Percentiles rank a stretch among this genome's conserved stretches.
Conservation (phyloP, 495 filamentous ascomycete genomes). For the Talaromyces borbonicus region DNA sequence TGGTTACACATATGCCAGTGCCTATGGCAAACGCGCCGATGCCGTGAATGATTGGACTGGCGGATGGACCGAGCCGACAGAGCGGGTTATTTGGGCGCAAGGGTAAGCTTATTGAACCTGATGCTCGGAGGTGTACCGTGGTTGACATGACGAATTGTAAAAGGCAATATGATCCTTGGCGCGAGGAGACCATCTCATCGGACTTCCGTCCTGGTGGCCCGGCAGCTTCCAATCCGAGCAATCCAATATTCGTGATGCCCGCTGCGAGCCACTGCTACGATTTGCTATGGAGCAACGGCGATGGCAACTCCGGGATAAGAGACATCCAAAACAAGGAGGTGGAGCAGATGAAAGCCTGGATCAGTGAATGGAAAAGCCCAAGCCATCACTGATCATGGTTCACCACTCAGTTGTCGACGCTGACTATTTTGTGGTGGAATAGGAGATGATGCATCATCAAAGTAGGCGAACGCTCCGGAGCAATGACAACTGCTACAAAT, state of each 20-base stretch:
- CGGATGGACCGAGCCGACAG: slow-evolving; percentile 47
- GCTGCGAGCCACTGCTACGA: slow-evolving; percentile 46
- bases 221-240: slow-evolving; percentile 27
- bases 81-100: slow-evolving; percentile 51
- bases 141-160: no score
- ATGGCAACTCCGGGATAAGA: slow-evolving; percentile 23
- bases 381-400: no score
- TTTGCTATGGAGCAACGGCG: slow-evolving; percentile 34
- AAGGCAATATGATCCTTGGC: slow-evolving; percentile 51
- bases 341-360: slow-evolving; percentile 40
- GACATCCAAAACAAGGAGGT: slow-evolving; percentile 32
- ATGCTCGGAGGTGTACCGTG: no score
- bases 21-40: slow-evolving; percentile 37
- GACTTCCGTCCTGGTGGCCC: slow-evolving; percentile 45
- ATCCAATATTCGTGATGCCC: slow-evolving; percentile 45
- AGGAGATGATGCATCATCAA: no score
- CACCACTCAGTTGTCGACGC: no score
- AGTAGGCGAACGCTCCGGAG: no score
- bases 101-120: slow-evolving; percentile 33
- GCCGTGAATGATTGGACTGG: slow-evolving; percentile 51
- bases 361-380: slow-evolving; percentile 31
- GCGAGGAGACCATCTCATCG: slow-evolving; percentile 40
- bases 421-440: no score
- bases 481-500: no score
- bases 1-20: slow-evolving; percentile 39